These are phyloP conservation scores for Earliella scabrosa DNA, from an alignment of 1,284 basidiomycete species.

Conservation along the genomic window DNA sequence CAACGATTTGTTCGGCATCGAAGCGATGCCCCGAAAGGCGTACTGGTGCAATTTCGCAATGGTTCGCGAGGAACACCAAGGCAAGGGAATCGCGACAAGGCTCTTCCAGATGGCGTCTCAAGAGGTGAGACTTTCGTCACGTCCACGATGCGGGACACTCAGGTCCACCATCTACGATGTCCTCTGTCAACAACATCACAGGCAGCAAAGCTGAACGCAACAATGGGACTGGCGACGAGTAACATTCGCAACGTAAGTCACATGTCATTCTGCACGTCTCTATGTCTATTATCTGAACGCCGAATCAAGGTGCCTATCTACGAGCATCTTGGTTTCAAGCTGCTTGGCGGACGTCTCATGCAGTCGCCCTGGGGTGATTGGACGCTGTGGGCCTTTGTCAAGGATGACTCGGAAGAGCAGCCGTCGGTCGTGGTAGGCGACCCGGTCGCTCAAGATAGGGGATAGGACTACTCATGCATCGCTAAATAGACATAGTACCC, in stretches of 20 bases:
- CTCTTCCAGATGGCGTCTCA: constrained; percentile 21
- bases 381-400: constrained; percentile 19
- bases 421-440: too few species aligned
- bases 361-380: constrained; percentile 22
- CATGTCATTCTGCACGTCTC: neutral
- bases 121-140: constrained; percentile 8
- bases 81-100: constrained; percentile 20
- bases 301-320: constrained; percentile 19
- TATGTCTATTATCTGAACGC: neutral
- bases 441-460: too few species aligned
- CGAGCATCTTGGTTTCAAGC: constrained; percentile 19
- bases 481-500: too few species aligned
- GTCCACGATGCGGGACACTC: too few species aligned
- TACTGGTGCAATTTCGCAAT: constrained; percentile 24
- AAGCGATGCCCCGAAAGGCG: constrained; percentile 12
- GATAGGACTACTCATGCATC: too few species aligned
- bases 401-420: too few species aligned
- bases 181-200: too few species aligned
- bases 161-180: too few species aligned
- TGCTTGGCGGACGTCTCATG: constrained; percentile 10
- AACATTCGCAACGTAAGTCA: constrained; percentile 23
- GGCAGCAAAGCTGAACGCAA: constrained; percentile 13
- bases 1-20: constrained; percentile 11
- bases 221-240: constrained; percentile 18
- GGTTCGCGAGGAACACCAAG: constrained; percentile 23